Evolutionary conservation across 2,329 filamentous ascomycete genomes (phyloP).

Genomic region (Penicillium sp.): DNA sequence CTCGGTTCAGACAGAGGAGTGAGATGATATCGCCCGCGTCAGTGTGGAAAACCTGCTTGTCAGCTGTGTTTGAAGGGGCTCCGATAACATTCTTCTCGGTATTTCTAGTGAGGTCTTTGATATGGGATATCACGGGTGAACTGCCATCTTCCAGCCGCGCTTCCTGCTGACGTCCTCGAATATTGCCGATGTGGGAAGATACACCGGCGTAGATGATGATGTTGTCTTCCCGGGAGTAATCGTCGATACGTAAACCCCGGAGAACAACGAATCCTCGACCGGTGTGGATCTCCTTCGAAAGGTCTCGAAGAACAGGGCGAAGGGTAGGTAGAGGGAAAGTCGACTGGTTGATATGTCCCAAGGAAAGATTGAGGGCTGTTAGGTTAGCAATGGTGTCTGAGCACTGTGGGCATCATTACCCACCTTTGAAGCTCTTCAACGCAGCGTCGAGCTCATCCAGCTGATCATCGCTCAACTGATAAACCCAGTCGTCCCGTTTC

Average conservation of each 20-base stretch:
- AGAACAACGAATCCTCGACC: constrained; percentile 47
- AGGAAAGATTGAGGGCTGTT: constrained; percentile 30
- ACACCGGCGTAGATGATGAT: constrained; percentile 44
- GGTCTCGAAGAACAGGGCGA: constrained; percentile 27
- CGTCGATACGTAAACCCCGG: constrained; percentile 39
- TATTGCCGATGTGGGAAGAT: constrained; percentile 41
- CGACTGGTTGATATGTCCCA: constrained; percentile 43
- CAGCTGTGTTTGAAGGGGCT: constrained; percentile 22
- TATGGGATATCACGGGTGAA: constrained; percentile 55
- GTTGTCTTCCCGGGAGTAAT: constrained; percentile 35
- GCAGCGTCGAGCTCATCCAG: constrained; percentile 45
- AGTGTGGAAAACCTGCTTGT: constrained; percentile 54
- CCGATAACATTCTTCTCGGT: constrained; percentile 13
- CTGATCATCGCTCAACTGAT: constrained; percentile 28
- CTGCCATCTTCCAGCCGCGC: constrained; percentile 18
- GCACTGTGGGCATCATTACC: background rate
- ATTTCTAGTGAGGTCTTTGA: constrained; percentile 55
- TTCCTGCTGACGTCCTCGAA: constrained; percentile 44
- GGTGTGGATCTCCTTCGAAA: constrained; percentile 38
- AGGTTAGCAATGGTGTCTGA: constrained; percentile 3
- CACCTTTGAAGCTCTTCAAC: constrained; percentile 43
- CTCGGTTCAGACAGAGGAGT: constrained; percentile 47
- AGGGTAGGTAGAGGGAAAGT: constrained; percentile 44
- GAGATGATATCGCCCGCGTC: constrained; percentile 55
- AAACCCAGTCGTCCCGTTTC: constrained; percentile 37